Evolutionary conservation across 2,329 filamentous ascomycete genomes (phyloP), one percentile per base, ranked within the genome.

Genomic region (Monascus ruber): DNA sequence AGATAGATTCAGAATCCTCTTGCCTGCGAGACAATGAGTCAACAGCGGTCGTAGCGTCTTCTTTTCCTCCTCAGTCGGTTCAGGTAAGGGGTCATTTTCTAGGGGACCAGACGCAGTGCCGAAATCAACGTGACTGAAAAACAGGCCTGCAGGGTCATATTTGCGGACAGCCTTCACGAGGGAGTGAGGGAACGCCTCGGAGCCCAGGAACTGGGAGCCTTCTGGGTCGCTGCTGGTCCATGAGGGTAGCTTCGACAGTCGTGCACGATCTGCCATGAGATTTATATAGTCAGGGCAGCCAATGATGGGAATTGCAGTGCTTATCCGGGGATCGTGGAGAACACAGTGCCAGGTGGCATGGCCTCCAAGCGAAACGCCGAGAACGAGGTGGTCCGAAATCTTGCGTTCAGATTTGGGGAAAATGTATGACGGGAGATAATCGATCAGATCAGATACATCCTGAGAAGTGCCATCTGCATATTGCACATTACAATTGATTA

Each of bases 231-330:
- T 69, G 2, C 67, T 59, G 0, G 72, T 74, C 62, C 74, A 85
- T 0, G 77, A 74, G 9, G 70, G 47, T 7, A 83, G 66, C 52
- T 81, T 85, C 0, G 81, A 82, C 31, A 80, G 68, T 4, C 75
- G 69, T 1, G 89, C 89, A 7, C 91, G 84, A 51, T 89, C 80
- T 6, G 69, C 71, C 77, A 96, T 83, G 10, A 96, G 68, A 59
- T 83, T 71, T 46, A 80, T 76, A 52, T 85, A 94, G 62, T 98
- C 89, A 1, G 88, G 86, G 60, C 87, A 94, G 1, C 89, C 91
- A 38, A 96, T 84, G 24, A 94, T 73, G 2, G 84, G 72, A 5
- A 94, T 78, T 1, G 76, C 87, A 0, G 83, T 80, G n/a, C 73
- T 80, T 40, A 96, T 74, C 46, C 87, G 74, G 11, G 80, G 76